Percentiles rank a stretch among this genome's conserved stretches.
phyloP scores from a whole-genome alignment of 371 early-diverging fungal species.

The Mucor sp. region DNA sequence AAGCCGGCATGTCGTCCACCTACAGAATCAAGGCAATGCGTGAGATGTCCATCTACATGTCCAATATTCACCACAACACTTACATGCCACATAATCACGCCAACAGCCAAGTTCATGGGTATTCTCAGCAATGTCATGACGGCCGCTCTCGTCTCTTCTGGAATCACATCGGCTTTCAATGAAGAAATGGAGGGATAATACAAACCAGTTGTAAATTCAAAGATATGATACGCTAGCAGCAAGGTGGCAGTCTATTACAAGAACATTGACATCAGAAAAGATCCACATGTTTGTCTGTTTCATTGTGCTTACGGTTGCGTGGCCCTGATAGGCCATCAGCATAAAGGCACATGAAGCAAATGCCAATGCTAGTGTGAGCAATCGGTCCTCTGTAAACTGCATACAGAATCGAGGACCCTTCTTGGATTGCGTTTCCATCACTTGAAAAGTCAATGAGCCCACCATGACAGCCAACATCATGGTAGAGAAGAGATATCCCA shows the following conservation, averaged over 20 bases:
- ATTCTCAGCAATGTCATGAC: slow-evolving; percentile 78
- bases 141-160: slow-evolving; percentile 74
- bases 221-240: slow-evolving; percentile 43
- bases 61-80: slow-evolving; percentile 1
- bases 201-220: slow-evolving; percentile 76
- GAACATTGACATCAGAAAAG: neutral
- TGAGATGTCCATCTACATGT: too few species aligned
- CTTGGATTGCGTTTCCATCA: slow-evolving; percentile 34
- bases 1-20: slow-evolving; percentile 21
- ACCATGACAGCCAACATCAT: slow-evolving; percentile 80
- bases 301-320: slow-evolving; percentile 27
- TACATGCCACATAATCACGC: slow-evolving; percentile 64
- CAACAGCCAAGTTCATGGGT: slow-evolving; percentile 81
- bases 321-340: slow-evolving; percentile 34
- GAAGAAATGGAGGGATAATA: slow-evolving; percentile 77
- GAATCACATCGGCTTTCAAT: slow-evolving; percentile 66
- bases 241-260: slow-evolving; percentile 12
- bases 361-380: slow-evolving; percentile 33
- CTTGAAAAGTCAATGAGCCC: slow-evolving; percentile 67
- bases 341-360: slow-evolving; percentile 41
- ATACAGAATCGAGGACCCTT: slow-evolving; percentile 2
- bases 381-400: slow-evolving; percentile 24
- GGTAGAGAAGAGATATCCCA: slow-evolving; percentile 69
- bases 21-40: neutral
- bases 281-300: neutral